Evolutionary conservation across 2,329 filamentous ascomycete genomes (phyloP), one percentile per base, ranked within the genome.

Genomic region (Metarhizium rileyi): DNA sequence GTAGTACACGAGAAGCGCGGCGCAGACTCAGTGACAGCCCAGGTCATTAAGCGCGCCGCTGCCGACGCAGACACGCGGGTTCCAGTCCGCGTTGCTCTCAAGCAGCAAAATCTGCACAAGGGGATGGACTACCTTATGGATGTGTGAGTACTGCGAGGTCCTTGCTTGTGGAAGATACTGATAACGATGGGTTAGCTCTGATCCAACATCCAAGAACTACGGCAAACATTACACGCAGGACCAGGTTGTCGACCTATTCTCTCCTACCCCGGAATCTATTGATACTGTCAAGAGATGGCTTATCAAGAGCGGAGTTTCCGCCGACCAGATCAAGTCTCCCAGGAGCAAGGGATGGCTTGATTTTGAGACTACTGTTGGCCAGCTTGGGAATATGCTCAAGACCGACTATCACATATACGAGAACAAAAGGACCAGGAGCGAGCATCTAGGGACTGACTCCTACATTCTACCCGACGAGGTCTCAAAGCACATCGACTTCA

Each of bases 251-350:
- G 63, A 69, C 10, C 70, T 65, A 42, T 75, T 75, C 61, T 63
- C 70, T 9, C 67, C 69, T 0, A 56, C 53, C 10, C 55, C 63
- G 5, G 71, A 77, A 38, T 66, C 74, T 4, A 69, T 80, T 3
- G 64, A 71, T 14, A 63, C 70, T 2, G 74, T 81, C 22, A 70
- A 70, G 56, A 57, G 66, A 7, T 83, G 79, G 78, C 68, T 82
- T 16, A 60, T 67, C 18, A 59, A 63, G 4, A 69, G 72, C 26
- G 80, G 79, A 7, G 76, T 83, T 44, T 57, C 67, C 22, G 59
- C 61, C 2, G 64, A 66, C 3, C 69, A 75, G 4, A 66, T 82
- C 40, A 64, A 63, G 36, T 70, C 77, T 42, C 76, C 77, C 0
- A 66, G 69, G 40, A 73, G 73, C 25, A 70, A 73, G 48, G 72